Conservation (phyloP, 2,329 filamentous ascomycete species). For the Dactylellina sp. region DNA sequence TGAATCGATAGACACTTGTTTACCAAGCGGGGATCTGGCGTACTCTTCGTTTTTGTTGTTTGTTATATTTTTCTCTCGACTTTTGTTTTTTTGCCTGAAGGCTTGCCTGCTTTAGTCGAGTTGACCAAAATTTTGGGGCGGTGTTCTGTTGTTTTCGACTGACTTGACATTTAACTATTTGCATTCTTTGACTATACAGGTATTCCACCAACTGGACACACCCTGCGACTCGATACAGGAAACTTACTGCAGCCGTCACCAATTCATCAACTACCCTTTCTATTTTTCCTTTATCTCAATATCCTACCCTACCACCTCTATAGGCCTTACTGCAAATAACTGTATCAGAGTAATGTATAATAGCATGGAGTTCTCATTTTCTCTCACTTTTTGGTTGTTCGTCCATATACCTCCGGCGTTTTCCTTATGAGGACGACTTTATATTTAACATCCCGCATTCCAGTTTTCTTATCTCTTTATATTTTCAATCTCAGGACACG, state of each 20-base stretch:
- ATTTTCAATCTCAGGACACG: conserved; percentile 18
- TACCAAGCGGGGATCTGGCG: conserved; percentile 49
- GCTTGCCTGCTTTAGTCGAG: conserved; percentile 1
- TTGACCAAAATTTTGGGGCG: background rate
- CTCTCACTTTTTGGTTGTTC: conserved; percentile 5
- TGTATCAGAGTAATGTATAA: conserved; percentile 57
- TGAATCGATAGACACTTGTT: conserved; percentile 45
- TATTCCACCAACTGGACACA: conserved; percentile 36
- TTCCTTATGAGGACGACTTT: background rate
- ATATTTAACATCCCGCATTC: background rate
- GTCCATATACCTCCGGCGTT: conserved; percentile 47
- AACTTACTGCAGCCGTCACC: conserved; percentile 37
- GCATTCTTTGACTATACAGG: conserved; percentile 33
- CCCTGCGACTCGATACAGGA: conserved; percentile 48
- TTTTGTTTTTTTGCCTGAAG: background rate
- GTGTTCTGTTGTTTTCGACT: conserved; percentile 7
- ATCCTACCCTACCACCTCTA: background rate
- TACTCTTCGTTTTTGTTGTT: conserved; percentile 23
- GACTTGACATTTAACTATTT: conserved; percentile 16
- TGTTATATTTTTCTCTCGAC: conserved; percentile 2
- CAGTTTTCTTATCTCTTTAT: conserved; percentile 6
- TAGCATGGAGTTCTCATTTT: conserved; percentile 38
- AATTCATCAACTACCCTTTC: conserved; percentile 1
- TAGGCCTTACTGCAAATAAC: conserved; percentile 37
- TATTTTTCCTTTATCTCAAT: background rate